phyloP scores from a whole-genome alignment of 2,329 filamentous ascomycete species.

The Diplodia mutila region DNA sequence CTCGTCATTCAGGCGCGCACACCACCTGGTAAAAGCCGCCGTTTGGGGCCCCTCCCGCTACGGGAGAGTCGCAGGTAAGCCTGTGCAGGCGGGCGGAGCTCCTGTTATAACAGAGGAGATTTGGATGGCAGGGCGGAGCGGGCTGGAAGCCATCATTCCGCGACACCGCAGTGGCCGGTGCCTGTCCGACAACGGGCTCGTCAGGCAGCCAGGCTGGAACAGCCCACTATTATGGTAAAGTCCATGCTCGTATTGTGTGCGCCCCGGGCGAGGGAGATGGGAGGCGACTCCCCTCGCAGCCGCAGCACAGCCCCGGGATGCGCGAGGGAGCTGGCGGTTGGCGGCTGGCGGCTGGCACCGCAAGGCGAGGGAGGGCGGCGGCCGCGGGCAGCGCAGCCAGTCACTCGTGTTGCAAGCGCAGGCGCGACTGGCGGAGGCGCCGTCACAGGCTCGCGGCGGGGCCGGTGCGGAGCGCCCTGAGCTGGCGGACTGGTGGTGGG shows the following conservation, averaged over 20 bases:
- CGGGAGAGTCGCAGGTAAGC: slow-evolving; percentile 5
- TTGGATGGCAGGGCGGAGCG: slow-evolving; percentile 13
- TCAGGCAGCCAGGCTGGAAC: slow-evolving; percentile 11
- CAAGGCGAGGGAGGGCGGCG: background rate
- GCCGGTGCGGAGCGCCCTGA: background rate
- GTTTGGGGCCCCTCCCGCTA: background rate
- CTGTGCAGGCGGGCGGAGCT: slow-evolving; percentile 10
- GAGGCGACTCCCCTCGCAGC: slow-evolving; percentile 1
- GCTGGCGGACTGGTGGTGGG: slow-evolving; percentile 1
- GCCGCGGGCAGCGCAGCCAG: background rate
- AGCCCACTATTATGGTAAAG: background rate
- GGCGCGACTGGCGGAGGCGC: slow-evolving; percentile 1
- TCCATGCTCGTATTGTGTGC: slow-evolving; percentile 11
- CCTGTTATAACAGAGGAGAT: slow-evolving; percentile 22
- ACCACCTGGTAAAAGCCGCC: slow-evolving; percentile 15
- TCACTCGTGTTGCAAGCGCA: too few species aligned
- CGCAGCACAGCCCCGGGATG: slow-evolving; percentile 8
- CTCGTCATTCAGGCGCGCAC: slow-evolving; percentile 19
- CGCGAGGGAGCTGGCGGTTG: background rate
- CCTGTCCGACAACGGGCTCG: background rate
- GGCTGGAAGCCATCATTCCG: slow-evolving; percentile 16
- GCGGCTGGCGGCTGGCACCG: background rate
- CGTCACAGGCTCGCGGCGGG: slow-evolving; percentile 6
- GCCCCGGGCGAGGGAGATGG: too few species aligned
- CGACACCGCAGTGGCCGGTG: background rate